Evolutionary conservation across 305 asterid species (phyloP), one percentile per base, ranked within the genome.

Genomic region (Solanum chacoense): DNA sequence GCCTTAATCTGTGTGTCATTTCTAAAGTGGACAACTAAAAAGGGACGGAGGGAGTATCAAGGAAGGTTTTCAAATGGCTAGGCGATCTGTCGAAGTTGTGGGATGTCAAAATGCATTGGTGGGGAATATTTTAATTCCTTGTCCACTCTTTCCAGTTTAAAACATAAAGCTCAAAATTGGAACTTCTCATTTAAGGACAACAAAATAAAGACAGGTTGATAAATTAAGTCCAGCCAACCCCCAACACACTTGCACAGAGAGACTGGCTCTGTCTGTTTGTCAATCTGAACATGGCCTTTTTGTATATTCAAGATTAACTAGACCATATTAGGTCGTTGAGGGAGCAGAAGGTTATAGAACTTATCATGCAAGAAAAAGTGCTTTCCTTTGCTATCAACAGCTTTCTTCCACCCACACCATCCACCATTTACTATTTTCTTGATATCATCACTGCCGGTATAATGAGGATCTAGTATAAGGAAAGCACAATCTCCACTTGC

Each of bases 401-500:
- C 98, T 89, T 94, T 96, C 88, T 96, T 97, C 99, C 99, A 94
- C 77, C 98, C 99, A 80, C 98, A 97, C 98, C 98, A 97, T 87
- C 98, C 97, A 2, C 98, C 95, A 36, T 94, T 95, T 78, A 93
- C 96, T 78, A 96, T 94, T 91, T 95, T 96, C 94, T 93, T 96
- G 26, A 94, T 92, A 86, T 95, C 99, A 3, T 97, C 98, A 29
- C 81, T 92, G 85, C 99, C 98, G 0, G 98, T 96, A 90, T 94
- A 96, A 90, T 97, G 99, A 74, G 98, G 98, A 89, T 96, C 98
- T 6, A 94, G 96, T 93, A 97, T 95, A 69, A 96, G 98, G 90
- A 96, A 96, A 7, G 98, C 98, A 34, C 97, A 96, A 85, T 97
- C 98, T 87, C 98, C 98, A 38, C 92, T 96, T 67, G 90, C 93